These are phyloP conservation scores for Paecilomyces fulvus DNA, from an alignment of 2,329 filamentous ascomycete species.

Conservation along the genomic window DNA sequence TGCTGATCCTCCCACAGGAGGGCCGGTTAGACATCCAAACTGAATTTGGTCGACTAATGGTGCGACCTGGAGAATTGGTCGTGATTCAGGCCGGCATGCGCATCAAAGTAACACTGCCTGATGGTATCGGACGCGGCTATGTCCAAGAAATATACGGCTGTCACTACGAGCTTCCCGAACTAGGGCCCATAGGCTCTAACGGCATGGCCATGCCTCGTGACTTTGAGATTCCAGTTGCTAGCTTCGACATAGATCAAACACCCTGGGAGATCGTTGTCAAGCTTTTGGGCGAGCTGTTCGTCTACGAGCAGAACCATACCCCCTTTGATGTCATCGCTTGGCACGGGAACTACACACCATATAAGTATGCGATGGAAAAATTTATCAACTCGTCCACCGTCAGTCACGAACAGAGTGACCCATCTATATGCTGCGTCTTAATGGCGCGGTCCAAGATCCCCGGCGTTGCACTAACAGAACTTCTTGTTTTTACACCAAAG, in stretches of 20 bases:
- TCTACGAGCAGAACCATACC: conserved; percentile 50
- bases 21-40: too few relatives aligned
- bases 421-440: not conserved
- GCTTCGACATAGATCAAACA: conserved; percentile 39
- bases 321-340: conserved; percentile 61
- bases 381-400: conserved; percentile 5
- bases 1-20: too few relatives aligned
- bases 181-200: conserved; percentile 55
- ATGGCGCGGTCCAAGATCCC: not conserved
- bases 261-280: conserved; percentile 26
- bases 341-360: conserved; percentile 49
- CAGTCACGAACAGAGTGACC: not conserved
- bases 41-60: too few relatives aligned
- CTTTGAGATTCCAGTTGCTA: conserved; percentile 52
- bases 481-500: not conserved
- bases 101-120: too few relatives aligned
- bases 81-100: too few relatives aligned
- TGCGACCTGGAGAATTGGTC: too few relatives aligned
- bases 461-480: not conserved
- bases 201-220: conserved; percentile 54
- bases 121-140: too few relatives aligned
- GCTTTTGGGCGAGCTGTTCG: conserved; percentile 49
- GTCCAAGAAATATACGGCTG: too few relatives aligned
- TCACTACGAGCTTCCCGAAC: conserved; percentile 27
- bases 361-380: conserved; percentile 19